Percentiles rank a stretch among this genome's conserved stretches.
Conservation (phyloP, 805 yeast genomes). For the Candida sphagnicola region DNA sequence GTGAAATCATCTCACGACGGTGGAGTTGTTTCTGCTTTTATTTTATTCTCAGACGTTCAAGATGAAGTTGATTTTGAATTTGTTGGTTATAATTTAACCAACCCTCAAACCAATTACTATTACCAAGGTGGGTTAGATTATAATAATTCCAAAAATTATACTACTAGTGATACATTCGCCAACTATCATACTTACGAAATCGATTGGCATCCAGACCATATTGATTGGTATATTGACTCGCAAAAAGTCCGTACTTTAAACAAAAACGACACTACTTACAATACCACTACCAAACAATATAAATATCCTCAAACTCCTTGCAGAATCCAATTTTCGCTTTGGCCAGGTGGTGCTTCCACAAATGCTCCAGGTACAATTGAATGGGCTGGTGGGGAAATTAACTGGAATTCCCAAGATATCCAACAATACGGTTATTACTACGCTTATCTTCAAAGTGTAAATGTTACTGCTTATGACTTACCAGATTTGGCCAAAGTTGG, state of each 20-base stretch:
- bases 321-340: slow-evolving; percentile 65
- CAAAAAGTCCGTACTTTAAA: slow-evolving; percentile 58
- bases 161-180: slow-evolving; percentile 52
- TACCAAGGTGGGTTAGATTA: slow-evolving; percentile 70
- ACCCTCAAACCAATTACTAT: slow-evolving; percentile 77
- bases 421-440: slow-evolving; percentile 77
- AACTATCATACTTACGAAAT: slow-evolving; percentile 72
- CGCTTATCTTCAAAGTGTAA: slow-evolving; percentile 56
- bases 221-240: slow-evolving; percentile 76
- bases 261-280: slow-evolving; percentile 55
- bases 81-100: slow-evolving; percentile 67
- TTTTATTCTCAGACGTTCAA: slow-evolving; percentile 76
- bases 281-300: slow-evolving; percentile 55
- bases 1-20: slow-evolving; percentile 68
- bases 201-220: slow-evolving; percentile 75
- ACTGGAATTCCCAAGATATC: slow-evolving; percentile 80
- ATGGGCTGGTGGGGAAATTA: slow-evolving; percentile 86
- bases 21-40: slow-evolving; percentile 84
- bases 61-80: slow-evolving; percentile 91
- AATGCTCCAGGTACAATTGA: slow-evolving; percentile 61
- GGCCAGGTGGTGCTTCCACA: slow-evolving; percentile 69
- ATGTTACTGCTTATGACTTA: slow-evolving; percentile 67
- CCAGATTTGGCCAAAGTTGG: slow-evolving; percentile 48
- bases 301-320: slow-evolving; percentile 73
- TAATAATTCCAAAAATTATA: slow-evolving; percentile 47